A percentile compares a stretch with the other conserved stretches of the same genome.
These are phyloP conservation scores for Persicaria tinctoria DNA, from an alignment of 148 eudicot species.

Conservation along the genomic window DNA sequence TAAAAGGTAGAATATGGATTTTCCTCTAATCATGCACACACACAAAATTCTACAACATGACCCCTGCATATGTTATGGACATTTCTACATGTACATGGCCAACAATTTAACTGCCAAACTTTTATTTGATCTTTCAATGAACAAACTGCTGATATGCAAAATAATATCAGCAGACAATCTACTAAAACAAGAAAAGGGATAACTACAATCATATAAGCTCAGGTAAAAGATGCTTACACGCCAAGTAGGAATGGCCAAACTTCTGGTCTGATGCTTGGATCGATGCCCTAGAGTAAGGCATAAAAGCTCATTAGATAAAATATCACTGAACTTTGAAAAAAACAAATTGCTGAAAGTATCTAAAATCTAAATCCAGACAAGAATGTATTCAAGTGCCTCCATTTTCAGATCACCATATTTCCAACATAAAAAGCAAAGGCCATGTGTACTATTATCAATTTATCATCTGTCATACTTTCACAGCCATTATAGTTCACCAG, in stretches of 20 bases:
- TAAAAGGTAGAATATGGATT: not conserved
- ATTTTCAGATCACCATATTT: not conserved
- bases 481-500: not conserved
- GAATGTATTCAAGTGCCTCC: conserved; percentile 5
- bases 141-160: not conserved
- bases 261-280: conserved; percentile 81
- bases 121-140: not conserved
- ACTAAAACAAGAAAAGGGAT: not conserved
- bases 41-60: not conserved
- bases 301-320: not conserved
- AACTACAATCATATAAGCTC: not conserved
- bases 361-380: not conserved
- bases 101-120: not conserved
- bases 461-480: not conserved
- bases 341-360: not conserved
- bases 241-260: conserved; percentile 99
- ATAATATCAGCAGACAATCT: not conserved
- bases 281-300: conserved; percentile 58
- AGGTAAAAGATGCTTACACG: conserved; percentile 54
- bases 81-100: not conserved
- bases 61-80: not conserved
- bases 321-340: not conserved
- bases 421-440: not conserved
- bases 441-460: not conserved
- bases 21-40: not conserved